These are phyloP conservation scores for Alternaria ventricosa DNA, from an alignment of 2,329 filamentous ascomycete genomes.

Conservation along the genomic window DNA sequence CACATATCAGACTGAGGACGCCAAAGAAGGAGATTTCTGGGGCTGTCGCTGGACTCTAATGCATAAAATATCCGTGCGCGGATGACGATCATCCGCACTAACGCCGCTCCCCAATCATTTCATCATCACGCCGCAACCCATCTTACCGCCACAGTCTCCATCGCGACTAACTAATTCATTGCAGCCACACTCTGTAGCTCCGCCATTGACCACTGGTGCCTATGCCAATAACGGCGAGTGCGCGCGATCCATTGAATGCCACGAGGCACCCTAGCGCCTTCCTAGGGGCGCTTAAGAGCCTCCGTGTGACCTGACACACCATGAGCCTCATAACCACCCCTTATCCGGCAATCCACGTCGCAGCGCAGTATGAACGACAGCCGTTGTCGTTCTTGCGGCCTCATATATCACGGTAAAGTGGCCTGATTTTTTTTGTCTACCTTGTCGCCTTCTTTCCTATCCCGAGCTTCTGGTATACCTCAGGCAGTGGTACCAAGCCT, in stretches of 20 bases:
- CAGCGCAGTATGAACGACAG: slow-evolving; percentile 36
- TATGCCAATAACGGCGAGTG: background rate
- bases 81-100: slow-evolving; percentile 14
- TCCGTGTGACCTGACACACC: slow-evolving; percentile 33
- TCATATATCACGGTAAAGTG: slow-evolving; percentile 41
- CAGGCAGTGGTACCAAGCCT: slow-evolving; percentile 20
- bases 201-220: slow-evolving; percentile 16
- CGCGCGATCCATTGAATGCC: background rate
- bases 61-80: slow-evolving; percentile 21
- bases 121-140: slow-evolving; percentile 3
- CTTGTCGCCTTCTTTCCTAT: slow-evolving; percentile 26
- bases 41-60: slow-evolving; percentile 8
- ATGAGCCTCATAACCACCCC: slow-evolving; percentile 31
- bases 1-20: background rate
- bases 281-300: slow-evolving; percentile 31
- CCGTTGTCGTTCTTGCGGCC: slow-evolving; percentile 22
- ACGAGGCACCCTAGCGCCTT: slow-evolving; percentile 12
- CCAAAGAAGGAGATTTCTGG: background rate
- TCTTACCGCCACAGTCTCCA: slow-evolving; percentile 7
- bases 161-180: background rate
- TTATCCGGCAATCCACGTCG: slow-evolving; percentile 38
- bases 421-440: slow-evolving; percentile 36
- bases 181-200: background rate
- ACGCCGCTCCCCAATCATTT: slow-evolving; percentile 6
- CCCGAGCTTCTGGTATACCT: slow-evolving; percentile 27